Conservation (phyloP, 1,284 basidiomycete species). For the Trichosporon sp. region DNA sequence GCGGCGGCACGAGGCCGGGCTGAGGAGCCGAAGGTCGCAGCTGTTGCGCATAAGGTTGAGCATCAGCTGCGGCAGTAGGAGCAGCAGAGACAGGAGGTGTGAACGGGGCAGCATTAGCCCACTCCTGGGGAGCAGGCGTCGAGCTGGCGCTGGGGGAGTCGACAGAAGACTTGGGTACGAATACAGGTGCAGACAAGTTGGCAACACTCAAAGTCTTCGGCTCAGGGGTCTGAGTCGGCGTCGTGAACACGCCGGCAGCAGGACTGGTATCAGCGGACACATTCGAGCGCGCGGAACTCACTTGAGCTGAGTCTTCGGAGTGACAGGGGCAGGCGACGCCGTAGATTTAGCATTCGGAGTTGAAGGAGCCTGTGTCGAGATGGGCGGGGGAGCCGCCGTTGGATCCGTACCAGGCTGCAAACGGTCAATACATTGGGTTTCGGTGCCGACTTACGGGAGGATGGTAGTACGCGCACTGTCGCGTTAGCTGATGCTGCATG, state of each 20-base stretch:
- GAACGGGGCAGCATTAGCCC: conserved; percentile 30
- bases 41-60: neutral
- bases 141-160: conserved; percentile 21
- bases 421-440: neutral
- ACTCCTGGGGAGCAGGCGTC: conserved; percentile 21
- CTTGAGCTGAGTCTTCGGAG: conserved; percentile 30
- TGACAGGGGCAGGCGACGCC: conserved; percentile 14
- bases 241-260: conserved; percentile 3
- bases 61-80: neutral
- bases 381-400: conserved; percentile 13
- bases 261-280: neutral
- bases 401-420: conserved; percentile 31
- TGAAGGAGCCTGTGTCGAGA: conserved; percentile 18
- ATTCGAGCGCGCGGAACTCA: neutral
- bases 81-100: conserved; percentile 21
- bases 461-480: conserved; percentile 72
- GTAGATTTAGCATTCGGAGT: conserved; percentile 10
- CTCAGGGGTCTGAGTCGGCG: conserved; percentile 31
- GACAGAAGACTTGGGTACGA: conserved; percentile 69
- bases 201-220: conserved; percentile 57
- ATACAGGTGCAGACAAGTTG: conserved; percentile 68
- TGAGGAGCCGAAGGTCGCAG: neutral
- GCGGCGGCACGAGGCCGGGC: neutral
- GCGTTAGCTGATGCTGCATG: conserved; percentile 22
- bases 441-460: conserved; percentile 65